A percentile compares a stretch with the other conserved stretches of the same genome.
Evolutionary conservation across 768 basidiomycete genomes (phyloP).

Genomic region (Suillus decipiens): DNA sequence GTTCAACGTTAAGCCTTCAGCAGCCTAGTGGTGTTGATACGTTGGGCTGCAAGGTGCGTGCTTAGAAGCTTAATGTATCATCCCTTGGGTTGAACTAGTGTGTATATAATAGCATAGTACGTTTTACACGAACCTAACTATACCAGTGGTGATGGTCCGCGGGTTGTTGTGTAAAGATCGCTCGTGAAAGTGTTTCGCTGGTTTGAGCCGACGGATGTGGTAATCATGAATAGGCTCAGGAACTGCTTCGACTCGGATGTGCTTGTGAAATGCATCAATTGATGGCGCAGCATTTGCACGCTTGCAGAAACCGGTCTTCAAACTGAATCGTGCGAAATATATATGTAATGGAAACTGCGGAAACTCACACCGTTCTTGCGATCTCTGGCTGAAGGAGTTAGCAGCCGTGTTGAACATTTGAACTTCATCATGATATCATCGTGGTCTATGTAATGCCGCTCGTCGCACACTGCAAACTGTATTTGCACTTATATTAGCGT

Average conservation of each 20-base stretch:
- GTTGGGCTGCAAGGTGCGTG: background rate
- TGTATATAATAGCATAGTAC: background rate
- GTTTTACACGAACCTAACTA: background rate
- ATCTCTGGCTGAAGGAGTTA: background rate
- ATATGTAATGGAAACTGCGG: background rate
- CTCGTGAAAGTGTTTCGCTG: background rate
- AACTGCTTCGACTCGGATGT: background rate
- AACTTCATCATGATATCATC: background rate
- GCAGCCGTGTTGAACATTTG: background rate
- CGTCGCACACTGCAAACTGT: background rate
- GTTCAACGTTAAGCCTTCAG: background rate
- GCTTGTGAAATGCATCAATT: background rate
- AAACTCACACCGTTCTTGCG: background rate
- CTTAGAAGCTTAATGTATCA: background rate
- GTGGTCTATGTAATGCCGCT: background rate
- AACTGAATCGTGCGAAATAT: background rate
- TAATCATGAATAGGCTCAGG: background rate
- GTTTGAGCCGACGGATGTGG: background rate
- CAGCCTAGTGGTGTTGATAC: background rate
- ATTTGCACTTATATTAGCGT: background rate
- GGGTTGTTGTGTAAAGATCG: background rate
- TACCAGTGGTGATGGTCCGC: background rate
- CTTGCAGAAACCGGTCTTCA: background rate
- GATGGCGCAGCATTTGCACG: background rate
- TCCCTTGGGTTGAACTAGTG: background rate